Conservation (phyloP, 306 rosid genomes). For the Rosa rugosa region DNA sequence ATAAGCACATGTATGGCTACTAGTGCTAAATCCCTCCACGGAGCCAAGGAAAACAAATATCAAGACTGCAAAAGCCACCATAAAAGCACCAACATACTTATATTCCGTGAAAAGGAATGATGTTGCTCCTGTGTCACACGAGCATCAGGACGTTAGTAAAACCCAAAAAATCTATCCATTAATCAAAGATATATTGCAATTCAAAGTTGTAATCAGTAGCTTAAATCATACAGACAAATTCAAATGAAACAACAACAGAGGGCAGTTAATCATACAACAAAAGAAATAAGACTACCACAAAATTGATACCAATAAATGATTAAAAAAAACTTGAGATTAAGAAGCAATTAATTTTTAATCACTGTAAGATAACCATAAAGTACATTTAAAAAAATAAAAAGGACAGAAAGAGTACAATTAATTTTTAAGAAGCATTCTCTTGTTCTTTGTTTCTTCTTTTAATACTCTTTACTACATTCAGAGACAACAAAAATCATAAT, state of each 20-base stretch:
- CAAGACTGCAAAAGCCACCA: slow-evolving; percentile 80
- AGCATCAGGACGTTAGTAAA: slow-evolving; percentile 24
- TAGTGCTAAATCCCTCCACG: slow-evolving; percentile 91
- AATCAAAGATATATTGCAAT: not conserved
- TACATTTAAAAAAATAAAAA: not conserved
- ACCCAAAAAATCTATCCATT: not conserved
- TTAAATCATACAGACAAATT: not conserved
- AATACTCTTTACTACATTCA: not conserved
- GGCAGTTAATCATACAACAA: not conserved
- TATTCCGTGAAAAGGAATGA: slow-evolving; percentile 90
- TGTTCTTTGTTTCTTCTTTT: not conserved
- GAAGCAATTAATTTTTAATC: not conserved
- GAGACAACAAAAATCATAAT: not conserved
- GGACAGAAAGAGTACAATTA: too few relatives aligned
- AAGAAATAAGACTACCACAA: not conserved
- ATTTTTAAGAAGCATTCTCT: not conserved
- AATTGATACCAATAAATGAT: not conserved
- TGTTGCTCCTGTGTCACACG: slow-evolving; percentile 70
- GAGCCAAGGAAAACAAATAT: slow-evolving; percentile 94
- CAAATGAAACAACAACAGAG: not conserved
- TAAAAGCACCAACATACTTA: slow-evolving; percentile 78
- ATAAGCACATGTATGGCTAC: slow-evolving; percentile 56
- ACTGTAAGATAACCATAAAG: not conserved
- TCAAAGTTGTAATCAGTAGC: not conserved
- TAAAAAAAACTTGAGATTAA: too few relatives aligned